These are phyloP conservation scores for Trichoderma brevicompactum DNA, from an alignment of 2,329 filamentous ascomycete species.

Conservation along the genomic window DNA sequence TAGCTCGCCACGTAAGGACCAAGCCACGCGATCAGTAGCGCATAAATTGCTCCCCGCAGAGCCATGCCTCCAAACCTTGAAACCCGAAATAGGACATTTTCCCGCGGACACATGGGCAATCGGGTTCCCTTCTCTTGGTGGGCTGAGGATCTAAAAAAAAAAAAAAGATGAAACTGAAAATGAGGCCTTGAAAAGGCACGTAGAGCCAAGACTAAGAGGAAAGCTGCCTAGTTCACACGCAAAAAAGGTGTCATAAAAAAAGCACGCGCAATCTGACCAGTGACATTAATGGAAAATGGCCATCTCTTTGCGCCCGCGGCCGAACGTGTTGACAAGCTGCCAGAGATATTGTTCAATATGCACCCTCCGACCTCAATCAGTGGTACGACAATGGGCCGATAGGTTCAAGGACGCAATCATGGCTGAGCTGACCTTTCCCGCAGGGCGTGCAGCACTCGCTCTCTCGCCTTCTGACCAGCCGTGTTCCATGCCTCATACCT, in stretches of 20 bases:
- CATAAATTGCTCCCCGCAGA: not conserved
- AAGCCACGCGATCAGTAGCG: constrained; percentile 3
- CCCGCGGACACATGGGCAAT: constrained; percentile 11
- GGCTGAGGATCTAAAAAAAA: not conserved
- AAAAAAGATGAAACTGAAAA: not conserved
- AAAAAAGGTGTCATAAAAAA: not conserved
- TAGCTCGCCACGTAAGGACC: constrained; percentile 18
- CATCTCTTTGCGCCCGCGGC: constrained; percentile 3
- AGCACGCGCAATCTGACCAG: not conserved
- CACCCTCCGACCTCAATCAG: not conserved
- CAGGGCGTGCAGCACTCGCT: not conserved
- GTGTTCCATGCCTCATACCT: not conserved
- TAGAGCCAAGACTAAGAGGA: not conserved
- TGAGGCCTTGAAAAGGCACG: not conserved
- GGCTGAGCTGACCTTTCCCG: not conserved
- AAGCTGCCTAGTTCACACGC: not conserved
- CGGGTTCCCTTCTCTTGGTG: not conserved
- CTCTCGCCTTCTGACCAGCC: not conserved
- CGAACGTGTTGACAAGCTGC: not conserved
- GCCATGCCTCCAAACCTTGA: not conserved
- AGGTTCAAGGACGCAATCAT: not conserved
- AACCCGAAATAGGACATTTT: not conserved
- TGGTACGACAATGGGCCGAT: constrained; percentile 11
- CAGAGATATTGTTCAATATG: not conserved
- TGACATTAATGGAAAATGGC: not conserved